Evolutionary conservation across 768 basidiomycete species (phyloP).

Genomic region (Leucosporidium scottii): DNA sequence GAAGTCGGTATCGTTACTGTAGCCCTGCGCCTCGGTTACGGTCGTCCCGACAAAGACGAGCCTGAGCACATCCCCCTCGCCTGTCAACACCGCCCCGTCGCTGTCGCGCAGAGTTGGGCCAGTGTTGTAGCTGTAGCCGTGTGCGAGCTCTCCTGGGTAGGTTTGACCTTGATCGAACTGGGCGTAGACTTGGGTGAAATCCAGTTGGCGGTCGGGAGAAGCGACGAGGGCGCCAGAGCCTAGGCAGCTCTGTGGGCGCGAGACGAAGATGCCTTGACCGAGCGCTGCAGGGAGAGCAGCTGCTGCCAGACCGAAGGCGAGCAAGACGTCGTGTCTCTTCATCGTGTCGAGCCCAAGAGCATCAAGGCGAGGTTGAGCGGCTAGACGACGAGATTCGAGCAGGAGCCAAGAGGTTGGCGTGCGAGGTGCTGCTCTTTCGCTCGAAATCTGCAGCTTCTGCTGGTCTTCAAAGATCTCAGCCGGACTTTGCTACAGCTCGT

Average conservation of each 20-base stretch:
- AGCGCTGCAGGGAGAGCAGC: background rate
- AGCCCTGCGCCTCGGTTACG: slow-evolving; percentile 11
- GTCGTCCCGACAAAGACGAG: slow-evolving; percentile 19
- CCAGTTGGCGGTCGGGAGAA: slow-evolving; percentile 5
- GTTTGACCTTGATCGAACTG: slow-evolving; percentile 28
- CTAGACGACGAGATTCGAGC: no score
- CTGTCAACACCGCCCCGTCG: slow-evolving; percentile 11
- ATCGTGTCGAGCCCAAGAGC: no score
- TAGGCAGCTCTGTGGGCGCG: slow-evolving; percentile 14
- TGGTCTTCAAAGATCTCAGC: no score
- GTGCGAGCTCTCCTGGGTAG: background rate
- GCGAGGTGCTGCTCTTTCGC: no score
- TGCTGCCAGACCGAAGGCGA: background rate
- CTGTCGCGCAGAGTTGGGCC: slow-evolving; percentile 12
- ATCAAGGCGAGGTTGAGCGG: no score
- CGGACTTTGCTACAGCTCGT: no score
- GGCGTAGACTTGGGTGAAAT: slow-evolving; percentile 15
- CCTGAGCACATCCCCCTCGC: slow-evolving; percentile 22
- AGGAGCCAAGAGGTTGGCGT: no score
- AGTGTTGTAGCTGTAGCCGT: slow-evolving; percentile 8
- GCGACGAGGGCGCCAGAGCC: slow-evolving; percentile 7
- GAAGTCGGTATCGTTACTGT: slow-evolving; percentile 24
- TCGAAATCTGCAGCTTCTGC: no score
- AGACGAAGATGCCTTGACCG: background rate
- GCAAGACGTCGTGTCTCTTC: background rate